Evolutionary conservation across 768 basidiomycete species (phyloP).

Genomic region (Macrocybe gigantea): DNA sequence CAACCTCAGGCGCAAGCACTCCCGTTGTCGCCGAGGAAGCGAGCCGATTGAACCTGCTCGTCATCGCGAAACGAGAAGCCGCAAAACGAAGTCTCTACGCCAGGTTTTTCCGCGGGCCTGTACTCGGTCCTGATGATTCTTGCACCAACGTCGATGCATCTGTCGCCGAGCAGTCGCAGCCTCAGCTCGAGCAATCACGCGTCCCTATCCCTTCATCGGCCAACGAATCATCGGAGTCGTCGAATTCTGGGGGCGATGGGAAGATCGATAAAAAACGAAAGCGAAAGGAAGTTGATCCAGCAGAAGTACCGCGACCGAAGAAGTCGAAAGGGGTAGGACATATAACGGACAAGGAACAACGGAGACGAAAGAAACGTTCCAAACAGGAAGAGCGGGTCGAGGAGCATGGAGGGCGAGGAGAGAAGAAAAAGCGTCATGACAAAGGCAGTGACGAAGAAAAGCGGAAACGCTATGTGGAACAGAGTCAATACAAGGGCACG

Average conservation of each 20-base stretch:
- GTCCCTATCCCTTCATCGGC: too few relatives aligned
- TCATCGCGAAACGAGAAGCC: constrained; percentile 69
- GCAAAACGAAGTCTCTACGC: constrained; percentile 74
- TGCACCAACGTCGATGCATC: too few relatives aligned
- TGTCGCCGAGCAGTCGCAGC: too few relatives aligned
- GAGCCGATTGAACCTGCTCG: constrained; percentile 46
- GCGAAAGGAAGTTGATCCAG: constrained; percentile 4
- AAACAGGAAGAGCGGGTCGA: constrained; percentile 12
- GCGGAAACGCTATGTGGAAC: constrained; percentile 8
- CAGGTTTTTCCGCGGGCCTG: constrained; percentile 74
- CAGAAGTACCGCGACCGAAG: not conserved
- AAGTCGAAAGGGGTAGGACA: constrained; percentile 5
- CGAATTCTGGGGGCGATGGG: constrained; percentile 5
- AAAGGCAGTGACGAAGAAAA: constrained; percentile 3
- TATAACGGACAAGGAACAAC: constrained; percentile 4
- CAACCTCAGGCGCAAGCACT: constrained; percentile 39
- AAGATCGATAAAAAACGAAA: constrained; percentile 1
- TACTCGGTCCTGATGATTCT: constrained; percentile 44
- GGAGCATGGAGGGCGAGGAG: constrained; percentile 15
- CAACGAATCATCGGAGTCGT: too few relatives aligned
- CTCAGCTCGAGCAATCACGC: too few relatives aligned
- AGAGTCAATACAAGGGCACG: not conserved
- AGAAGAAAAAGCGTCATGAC: constrained; percentile 8
- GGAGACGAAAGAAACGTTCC: constrained; percentile 10
- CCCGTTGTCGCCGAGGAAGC: constrained; percentile 22